phyloP scores from a whole-genome alignment of 108 stramenopile genomes.

The Conticribra weissflogii region DNA sequence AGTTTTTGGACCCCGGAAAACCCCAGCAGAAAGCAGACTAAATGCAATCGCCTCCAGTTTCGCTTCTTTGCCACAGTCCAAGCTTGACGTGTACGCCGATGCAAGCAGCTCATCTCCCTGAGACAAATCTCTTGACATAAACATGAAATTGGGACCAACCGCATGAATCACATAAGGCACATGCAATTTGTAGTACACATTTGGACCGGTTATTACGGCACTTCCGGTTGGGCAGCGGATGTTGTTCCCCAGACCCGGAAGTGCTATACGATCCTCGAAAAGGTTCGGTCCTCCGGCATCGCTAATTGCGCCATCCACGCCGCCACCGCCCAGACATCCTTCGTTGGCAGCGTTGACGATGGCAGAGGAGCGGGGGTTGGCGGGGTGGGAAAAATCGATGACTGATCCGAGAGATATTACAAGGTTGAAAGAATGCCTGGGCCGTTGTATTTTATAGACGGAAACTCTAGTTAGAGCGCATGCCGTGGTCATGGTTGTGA shows the following conservation, averaged over 20 bases:
- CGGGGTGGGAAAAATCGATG: background rate
- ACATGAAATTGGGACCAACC: slow-evolving; percentile 82
- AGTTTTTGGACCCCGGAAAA: slow-evolving; percentile 64
- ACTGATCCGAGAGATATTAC: background rate
- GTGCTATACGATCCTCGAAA: slow-evolving; percentile 48
- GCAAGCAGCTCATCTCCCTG: slow-evolving; percentile 50
- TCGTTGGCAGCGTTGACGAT: slow-evolving; percentile 90
- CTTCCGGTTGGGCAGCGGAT: slow-evolving; percentile 69
- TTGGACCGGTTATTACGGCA: slow-evolving; percentile 74
- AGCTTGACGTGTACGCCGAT: slow-evolving; percentile 55
- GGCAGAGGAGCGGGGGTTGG: slow-evolving; percentile 26
- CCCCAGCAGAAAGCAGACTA: slow-evolving; percentile 74
- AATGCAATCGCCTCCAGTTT: slow-evolving; percentile 68
- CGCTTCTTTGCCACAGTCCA: slow-evolving; percentile 48
- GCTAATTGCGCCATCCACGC: slow-evolving; percentile 88
- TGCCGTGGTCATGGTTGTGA: background rate
- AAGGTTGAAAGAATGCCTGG: background rate
- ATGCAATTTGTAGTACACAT: slow-evolving; percentile 53
- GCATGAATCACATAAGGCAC: slow-evolving; percentile 80
- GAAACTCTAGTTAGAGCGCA: background rate
- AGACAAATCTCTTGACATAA: slow-evolving; percentile 11
- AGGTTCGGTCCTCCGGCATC: slow-evolving; percentile 68
- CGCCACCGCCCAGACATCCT: slow-evolving; percentile 82
- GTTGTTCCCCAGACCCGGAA: slow-evolving; percentile 45
- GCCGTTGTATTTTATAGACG: background rate